Percentiles rank a stretch among this genome's conserved stretches.
Conservation (phyloP, 225 moss, liverwort and hornwort genomes). For the Lunularia cruciata region DNA sequence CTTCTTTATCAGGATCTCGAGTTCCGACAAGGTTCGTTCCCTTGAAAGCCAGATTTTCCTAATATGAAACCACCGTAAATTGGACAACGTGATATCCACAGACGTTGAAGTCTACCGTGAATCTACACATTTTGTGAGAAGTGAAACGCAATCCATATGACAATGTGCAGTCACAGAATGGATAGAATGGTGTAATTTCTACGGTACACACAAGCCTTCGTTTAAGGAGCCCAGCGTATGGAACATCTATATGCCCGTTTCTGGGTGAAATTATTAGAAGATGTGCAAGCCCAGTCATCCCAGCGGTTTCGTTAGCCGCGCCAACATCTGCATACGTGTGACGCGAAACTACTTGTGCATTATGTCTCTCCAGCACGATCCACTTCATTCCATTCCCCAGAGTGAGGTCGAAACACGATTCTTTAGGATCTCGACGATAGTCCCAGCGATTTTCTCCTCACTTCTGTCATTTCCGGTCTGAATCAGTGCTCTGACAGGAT, state of each 20-base stretch:
- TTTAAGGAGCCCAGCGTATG: too few relatives aligned
- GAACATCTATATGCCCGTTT: too few relatives aligned
- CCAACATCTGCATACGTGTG: constrained; percentile 45
- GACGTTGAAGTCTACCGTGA: too few relatives aligned
- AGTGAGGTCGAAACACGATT: constrained; percentile 34
- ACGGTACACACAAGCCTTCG: too few relatives aligned
- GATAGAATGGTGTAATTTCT: too few relatives aligned
- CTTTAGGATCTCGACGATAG: constrained; percentile 31
- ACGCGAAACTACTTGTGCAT: constrained; percentile 39
- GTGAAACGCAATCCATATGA: too few relatives aligned
- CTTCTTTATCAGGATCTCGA: constrained; percentile 37
- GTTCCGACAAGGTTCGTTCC: constrained; percentile 40
- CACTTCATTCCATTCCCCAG: constrained; percentile 43
- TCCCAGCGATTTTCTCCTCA: constrained; percentile 23
- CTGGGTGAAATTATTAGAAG: constrained; percentile 30
- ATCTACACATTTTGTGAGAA: too few relatives aligned
- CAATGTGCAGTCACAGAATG: too few relatives aligned
- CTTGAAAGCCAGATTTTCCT: constrained; percentile 48
- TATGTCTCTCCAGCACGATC: constrained; percentile 43
- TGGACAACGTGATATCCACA: too few relatives aligned
- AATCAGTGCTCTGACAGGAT: constrained; percentile 38
- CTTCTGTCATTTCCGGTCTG: constrained; percentile 29
- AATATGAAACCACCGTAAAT: not conserved
- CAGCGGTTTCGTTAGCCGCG: constrained; percentile 35
- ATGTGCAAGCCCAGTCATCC: constrained; percentile 43